Evolutionary conservation across 495 filamentous ascomycete species (phyloP).

Genomic region (Penicillium waksmanii): DNA sequence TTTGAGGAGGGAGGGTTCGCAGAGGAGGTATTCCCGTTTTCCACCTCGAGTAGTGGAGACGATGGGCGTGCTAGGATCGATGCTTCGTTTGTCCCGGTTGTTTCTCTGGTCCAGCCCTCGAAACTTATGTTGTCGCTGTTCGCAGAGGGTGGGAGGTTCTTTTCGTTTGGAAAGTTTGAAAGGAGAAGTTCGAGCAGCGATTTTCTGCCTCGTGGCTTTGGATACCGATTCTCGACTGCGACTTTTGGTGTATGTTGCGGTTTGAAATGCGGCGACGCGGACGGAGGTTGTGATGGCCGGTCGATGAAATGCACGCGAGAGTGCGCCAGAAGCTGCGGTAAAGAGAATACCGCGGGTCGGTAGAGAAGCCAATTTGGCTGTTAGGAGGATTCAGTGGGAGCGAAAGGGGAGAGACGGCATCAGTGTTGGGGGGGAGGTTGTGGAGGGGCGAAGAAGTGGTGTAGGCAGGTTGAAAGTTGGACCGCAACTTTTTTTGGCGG

Average conservation of each 20-base stretch:
- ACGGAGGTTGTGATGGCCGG: constrained; percentile 11
- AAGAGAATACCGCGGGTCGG: constrained; percentile 36
- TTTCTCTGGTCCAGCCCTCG: background rate
- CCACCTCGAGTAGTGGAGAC: constrained; percentile 16
- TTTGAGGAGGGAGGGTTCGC: constrained; percentile 21
- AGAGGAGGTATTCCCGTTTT: constrained; percentile 30
- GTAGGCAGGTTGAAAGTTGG: no score
- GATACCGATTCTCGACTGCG: background rate
- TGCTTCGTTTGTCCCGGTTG: constrained; percentile 1
- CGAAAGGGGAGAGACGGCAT: constrained; percentile 1
- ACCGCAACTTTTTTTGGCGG: background rate
- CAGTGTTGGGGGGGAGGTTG: background rate
- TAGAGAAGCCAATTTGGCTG: constrained; percentile 51
- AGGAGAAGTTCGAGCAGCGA: background rate
- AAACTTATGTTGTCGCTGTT: background rate
- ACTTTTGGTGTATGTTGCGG: constrained; percentile 8
- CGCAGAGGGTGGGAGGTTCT: background rate
- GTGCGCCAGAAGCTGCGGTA: constrained; percentile 34
- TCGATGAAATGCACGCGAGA: constrained; percentile 14
- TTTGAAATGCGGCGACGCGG: constrained; percentile 15
- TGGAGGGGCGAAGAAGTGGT: background rate
- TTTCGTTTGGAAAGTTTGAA: background rate
- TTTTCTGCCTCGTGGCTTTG: background rate
- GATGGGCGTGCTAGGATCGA: constrained; percentile 10
- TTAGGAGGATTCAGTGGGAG: background rate